Conservation (phyloP, 2,329 filamentous ascomycete genomes). For the Aspergillus sp. region DNA sequence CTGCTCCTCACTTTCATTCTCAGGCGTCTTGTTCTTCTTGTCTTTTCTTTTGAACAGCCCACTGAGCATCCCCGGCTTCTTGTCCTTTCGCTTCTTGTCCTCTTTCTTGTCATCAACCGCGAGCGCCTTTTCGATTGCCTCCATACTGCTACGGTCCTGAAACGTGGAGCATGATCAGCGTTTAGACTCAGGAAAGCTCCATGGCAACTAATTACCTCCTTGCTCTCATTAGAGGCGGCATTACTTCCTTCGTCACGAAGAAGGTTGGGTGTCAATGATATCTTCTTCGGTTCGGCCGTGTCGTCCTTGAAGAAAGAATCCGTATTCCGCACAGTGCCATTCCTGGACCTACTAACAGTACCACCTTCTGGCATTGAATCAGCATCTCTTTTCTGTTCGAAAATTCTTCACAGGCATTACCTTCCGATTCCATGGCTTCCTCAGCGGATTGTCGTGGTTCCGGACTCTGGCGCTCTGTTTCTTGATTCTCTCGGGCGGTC, state of each 20-base stretch:
- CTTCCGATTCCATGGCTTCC: conserved; percentile 53
- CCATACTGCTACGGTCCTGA: conserved; percentile 61
- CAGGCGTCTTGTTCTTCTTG: conserved; percentile 48
- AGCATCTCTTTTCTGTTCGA: conserved; percentile 4
- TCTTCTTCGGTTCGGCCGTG: conserved; percentile 90
- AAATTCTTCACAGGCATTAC: conserved; percentile 17
- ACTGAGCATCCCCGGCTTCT: conserved; percentile 66
- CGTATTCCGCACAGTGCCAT: conserved; percentile 81
- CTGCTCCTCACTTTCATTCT: conserved; percentile 40
- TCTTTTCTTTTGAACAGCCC: conserved; percentile 62
- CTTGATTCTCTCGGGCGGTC: conserved; percentile 14
- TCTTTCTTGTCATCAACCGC: conserved; percentile 63
- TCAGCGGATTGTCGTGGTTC: conserved; percentile 53
- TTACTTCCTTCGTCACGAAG: conserved; percentile 64
- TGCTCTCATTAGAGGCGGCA: conserved; percentile 21
- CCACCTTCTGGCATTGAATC: conserved; percentile 20
- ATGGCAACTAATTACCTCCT: conserved; percentile 28
- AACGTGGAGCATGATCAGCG: conserved; percentile 20
- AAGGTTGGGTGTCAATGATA: conserved; percentile 88
- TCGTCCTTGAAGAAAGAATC: conserved; percentile 99
- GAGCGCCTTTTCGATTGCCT: conserved; percentile 65
- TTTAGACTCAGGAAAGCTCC: background rate
- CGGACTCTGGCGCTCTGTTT: conserved; percentile 23
- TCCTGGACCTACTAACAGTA: conserved; percentile 56
- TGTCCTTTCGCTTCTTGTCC: conserved; percentile 67